Conservation (phyloP, 176 grass and related monocot species). For the Dactylis glomerata region DNA sequence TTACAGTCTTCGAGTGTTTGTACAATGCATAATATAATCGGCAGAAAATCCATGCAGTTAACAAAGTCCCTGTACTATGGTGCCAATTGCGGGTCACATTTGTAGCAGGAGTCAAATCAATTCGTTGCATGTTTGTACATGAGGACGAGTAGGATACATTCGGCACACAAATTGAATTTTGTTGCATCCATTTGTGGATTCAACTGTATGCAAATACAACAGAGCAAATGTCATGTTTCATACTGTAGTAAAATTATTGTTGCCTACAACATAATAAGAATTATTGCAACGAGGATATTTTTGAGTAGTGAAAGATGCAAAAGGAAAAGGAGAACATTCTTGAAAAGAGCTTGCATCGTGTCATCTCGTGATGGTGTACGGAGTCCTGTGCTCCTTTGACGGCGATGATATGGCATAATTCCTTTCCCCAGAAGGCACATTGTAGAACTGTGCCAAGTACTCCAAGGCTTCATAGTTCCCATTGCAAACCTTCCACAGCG, state of each 20-base stretch:
- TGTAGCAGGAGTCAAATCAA: too few relatives aligned
- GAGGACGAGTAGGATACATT: too few relatives aligned
- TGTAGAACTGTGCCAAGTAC: conserved; percentile 71
- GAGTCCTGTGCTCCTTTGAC: conserved; percentile 26
- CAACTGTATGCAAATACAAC: background rate
- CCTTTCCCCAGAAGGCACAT: conserved; percentile 29
- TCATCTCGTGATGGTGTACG: conserved; percentile 11
- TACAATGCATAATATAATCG: too few relatives aligned
- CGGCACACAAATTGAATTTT: background rate
- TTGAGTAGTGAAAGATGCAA: background rate
- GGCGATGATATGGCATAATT: conserved; percentile 38
- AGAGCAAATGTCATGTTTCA: background rate
- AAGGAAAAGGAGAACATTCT: background rate
- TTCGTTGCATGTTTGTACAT: background rate
- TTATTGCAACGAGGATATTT: background rate
- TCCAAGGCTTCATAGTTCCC: conserved; percentile 75
- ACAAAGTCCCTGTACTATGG: too few relatives aligned
- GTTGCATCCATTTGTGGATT: background rate
- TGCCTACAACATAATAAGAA: background rate
- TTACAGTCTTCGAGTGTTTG: too few relatives aligned
- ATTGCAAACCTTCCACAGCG: conserved; percentile 76
- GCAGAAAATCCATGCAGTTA: too few relatives aligned
- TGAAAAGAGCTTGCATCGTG: background rate
- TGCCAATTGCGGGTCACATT: too few relatives aligned
- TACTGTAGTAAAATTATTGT: background rate